Conservation (phyloP, 106 monocot species). For the Dendrobium huoshanense region DNA sequence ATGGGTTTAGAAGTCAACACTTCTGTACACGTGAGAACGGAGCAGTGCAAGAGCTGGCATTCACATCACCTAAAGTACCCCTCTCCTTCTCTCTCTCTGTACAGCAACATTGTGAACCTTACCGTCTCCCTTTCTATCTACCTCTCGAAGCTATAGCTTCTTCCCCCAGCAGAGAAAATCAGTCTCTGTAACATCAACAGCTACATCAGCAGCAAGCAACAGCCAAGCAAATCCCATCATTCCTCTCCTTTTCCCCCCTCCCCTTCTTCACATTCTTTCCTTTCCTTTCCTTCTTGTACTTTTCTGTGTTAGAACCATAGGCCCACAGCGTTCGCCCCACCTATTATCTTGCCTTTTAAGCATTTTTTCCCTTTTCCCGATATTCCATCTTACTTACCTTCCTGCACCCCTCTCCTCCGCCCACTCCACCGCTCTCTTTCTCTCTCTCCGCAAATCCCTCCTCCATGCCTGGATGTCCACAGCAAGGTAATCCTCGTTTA, state of each 20-base stretch:
- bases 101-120: no score
- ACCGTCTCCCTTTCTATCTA: not conserved
- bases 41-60: not conserved
- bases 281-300: constrained; percentile 15
- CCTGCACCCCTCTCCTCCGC: constrained; percentile 5
- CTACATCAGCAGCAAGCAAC: constrained; percentile 27
- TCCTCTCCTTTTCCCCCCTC: constrained; percentile 6
- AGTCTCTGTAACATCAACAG: constrained; percentile 7
- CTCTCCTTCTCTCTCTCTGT: not conserved
- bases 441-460: no score
- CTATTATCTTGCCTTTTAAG: constrained; percentile 68
- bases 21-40: not conserved
- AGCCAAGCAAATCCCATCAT: constrained; percentile 7
- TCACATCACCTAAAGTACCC: not conserved
- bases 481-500: constrained; percentile 39
- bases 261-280: constrained; percentile 16
- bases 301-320: constrained; percentile 16
- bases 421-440: constrained; percentile 3
- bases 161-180: constrained; percentile 8
- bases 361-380: constrained; percentile 30
- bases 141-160: constrained; percentile 13
- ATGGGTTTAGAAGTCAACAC: not conserved
- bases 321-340: constrained; percentile 20
- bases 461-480: constrained; percentile 71
- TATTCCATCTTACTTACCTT: not conserved